Base-by-base conservation (phyloP, 768 basidiomycete genomes). In the Termitomyces sp. region DNA sequence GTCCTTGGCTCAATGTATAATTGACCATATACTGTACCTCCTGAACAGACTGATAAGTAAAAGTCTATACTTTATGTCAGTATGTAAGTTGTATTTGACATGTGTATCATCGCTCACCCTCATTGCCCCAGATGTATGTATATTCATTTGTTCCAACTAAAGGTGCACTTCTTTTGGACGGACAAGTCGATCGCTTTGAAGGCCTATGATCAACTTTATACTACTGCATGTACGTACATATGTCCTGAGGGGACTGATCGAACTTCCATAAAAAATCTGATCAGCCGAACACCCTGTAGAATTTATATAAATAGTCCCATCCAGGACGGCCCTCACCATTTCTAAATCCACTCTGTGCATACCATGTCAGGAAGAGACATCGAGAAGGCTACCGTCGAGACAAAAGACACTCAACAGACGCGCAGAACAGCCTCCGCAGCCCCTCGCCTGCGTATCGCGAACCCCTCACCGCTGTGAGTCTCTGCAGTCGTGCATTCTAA, bases 391-490 rank as follows among this genome's bases (percentile, higher is more conserved):
- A 58, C 58, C 34, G 50, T 71, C 41, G 65, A 71, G 46, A 69
- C 70, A 2, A 70, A 65, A 12, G 41, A 63, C 5, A 67, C 70
- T 46, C 61, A 67, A n/a, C 64, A 68, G 41, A 68, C 68, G 2
- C 53, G 69, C 20, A 64, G 60, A 56, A 51, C 63, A 57, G 62
- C 56, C 65, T 53, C 49, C 53, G 53, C 34, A 56, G 59, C 34
- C 55, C 71, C 47, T 63, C 72, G 27, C 68, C 64, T 4, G 65
- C 73, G 67, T 56, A 70, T 87, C 29, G 87, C 73, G 20, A 86
- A 91, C 73, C 86, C 88, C 12, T 83, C 75, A 10, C 71, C 82
- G 22, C 78, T 86, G 79, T 82, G 59, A 59, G 78, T 57, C 47
- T 29, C 56, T 12, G 56, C 51, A 46, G n/a, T 9, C 32, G 47